Base-by-base conservation (phyloP, 2,329 filamentous ascomycete genomes). In the Ciborinia camelliae region DNA sequence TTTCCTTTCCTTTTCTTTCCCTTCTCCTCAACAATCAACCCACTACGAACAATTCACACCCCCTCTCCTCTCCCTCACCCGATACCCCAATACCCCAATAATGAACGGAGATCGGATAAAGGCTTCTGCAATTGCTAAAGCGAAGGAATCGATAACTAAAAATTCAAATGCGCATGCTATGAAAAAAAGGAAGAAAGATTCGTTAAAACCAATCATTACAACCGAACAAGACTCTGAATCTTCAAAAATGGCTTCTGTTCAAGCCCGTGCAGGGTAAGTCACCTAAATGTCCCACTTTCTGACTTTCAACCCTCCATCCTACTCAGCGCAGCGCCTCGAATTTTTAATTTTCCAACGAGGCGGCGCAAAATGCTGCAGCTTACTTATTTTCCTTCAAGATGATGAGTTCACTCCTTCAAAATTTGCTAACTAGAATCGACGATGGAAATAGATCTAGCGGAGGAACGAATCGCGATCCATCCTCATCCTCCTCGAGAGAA, bases 401-500 rank as follows among this genome's bases (percentile, higher is more conserved):
- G 62, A 74, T 75, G 71, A 72, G 69, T 64, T 71, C 72, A 63
- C 62, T 72, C 54, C 66, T 72, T 48, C 69, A 71, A 65, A 69
- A 69, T 54, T 63, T 73, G 68, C 71, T 74, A 63, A 73, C 66
- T 60, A 67, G 68, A 62, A 69, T 70, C 70, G 66, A 71, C 65
- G 65, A 68, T 61, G 65, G 65, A 45, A 67, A 74, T 68, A 75
- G 74, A 69, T 67, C 71, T 1, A 68, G 68, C 52, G 70, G 70
- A 53, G 68, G 73, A 53, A 68, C 70, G 43, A 75, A 75, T 65
- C 71, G 72, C 66, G 74, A 74, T 15, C 72, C 92, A 68, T 89
- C 89, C 61, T 58, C 61, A 14, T 89, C 91, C 63, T 89, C 89
- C 57, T 91, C 90, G 54, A 88, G 86, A 72, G 92, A 94, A 79